phyloP scores from a whole-genome alignment of 2,329 filamentous ascomycete genomes.

The Alternaria solani region DNA sequence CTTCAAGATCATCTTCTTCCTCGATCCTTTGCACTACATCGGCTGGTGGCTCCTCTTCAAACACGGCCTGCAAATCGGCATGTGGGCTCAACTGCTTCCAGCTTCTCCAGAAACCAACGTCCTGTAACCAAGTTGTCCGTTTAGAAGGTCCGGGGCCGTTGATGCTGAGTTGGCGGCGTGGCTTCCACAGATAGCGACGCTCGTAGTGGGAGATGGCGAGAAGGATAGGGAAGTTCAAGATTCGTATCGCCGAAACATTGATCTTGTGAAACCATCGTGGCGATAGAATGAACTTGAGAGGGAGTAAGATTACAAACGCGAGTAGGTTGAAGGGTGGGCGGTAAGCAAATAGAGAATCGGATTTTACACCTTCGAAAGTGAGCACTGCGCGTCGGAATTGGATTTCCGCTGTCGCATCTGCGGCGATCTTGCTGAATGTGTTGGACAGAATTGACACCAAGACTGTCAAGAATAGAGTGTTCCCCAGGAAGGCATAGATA shows the following conservation, averaged over 20 bases:
- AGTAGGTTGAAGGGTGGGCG: slow-evolving; percentile 84
- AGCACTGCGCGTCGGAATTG: slow-evolving; percentile 82
- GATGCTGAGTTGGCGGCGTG: slow-evolving; percentile 38
- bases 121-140: slow-evolving; percentile 58
- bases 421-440: slow-evolving; percentile 80
- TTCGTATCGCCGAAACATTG: slow-evolving; percentile 77
- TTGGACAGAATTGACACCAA: slow-evolving; percentile 86
- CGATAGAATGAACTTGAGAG: slow-evolving; percentile 79
- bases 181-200: slow-evolving; percentile 72
- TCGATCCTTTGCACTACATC: slow-evolving; percentile 57
- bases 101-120: slow-evolving; percentile 60
- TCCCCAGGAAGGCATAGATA: slow-evolving; percentile 83
- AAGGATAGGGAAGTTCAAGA: slow-evolving; percentile 78
- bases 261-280: slow-evolving; percentile 91
- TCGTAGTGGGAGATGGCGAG: slow-evolving; percentile 76
- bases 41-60: slow-evolving; percentile 74
- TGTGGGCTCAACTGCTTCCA: slow-evolving; percentile 72
- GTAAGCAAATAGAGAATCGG: slow-evolving; percentile 83
- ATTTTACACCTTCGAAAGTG: slow-evolving; percentile 86
- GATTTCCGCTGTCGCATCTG: slow-evolving; percentile 81
- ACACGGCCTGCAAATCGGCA: slow-evolving; percentile 75
- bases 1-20: slow-evolving; percentile 58
- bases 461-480: slow-evolving; percentile 88
- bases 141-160: slow-evolving; percentile 48
- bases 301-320: slow-evolving; percentile 76